Evolutionary conservation across 345 rosid genomes (phyloP), one percentile per base, ranked within the genome.

Genomic region (Euphorbia lathyris): DNA sequence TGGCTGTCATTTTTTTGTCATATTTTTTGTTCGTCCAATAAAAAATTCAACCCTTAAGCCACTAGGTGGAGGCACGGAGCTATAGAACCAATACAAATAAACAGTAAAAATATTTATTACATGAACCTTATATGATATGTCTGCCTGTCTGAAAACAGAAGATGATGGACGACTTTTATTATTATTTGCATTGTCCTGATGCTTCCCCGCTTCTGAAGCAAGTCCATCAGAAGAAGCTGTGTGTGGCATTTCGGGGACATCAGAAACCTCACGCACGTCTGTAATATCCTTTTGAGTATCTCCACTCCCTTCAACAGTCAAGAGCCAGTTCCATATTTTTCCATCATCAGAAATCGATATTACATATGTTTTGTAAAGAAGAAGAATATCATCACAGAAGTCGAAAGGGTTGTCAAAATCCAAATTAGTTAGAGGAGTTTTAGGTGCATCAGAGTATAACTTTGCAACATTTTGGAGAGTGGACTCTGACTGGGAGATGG

Each of bases 311-410:
- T 92, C 90, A 71, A 87, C 85, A 68, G 87, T 90, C 81, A 94
- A 73, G 69, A 90, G 88, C 98, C 97, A 94, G 82, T 81, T 90
- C 97, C 97, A 91, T 66, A 90, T 74, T 85, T 90, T 94, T 66
- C 99, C 97, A 74, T 94, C 97, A 77, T 94, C 97, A 72, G 98
- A 90, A 74, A 94, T 86, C 76, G 96, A 90, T 66, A 92, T 76
- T 75, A 94, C 67, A 75, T 81, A 85, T 47, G 93, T 87, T 82
- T 88, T 88, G 34, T 89, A 83, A 75, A 81, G 83, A 83, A 83
- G 86, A 72, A 87, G 81, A 66, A 90, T 83, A 67, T 90, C 88
- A 55, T 91, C 93, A 50, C 78, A 79, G 75, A 94, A 94, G 80
- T 94, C 97, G 74, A 94, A 89, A 71, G 91, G 97, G 83, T 83